Percentiles rank a stretch among this genome's conserved stretches.
phyloP scores from a whole-genome alignment of 139 green algal species.

The Tetraselmis striata region DNA sequence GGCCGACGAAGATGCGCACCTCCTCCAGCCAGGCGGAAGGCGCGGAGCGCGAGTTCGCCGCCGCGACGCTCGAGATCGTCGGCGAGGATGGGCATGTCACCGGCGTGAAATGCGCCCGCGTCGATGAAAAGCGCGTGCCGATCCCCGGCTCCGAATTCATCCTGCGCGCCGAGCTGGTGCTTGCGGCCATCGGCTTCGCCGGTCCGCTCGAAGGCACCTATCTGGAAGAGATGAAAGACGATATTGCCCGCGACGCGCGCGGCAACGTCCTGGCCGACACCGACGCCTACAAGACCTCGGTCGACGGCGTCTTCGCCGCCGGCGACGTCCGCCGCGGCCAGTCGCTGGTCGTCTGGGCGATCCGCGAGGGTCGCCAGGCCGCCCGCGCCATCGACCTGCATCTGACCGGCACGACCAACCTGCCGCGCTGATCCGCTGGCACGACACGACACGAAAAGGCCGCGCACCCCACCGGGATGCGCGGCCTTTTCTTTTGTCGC shows the following conservation, averaged over 20 bases:
- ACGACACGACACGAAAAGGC: no score
- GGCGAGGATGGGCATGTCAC: conserved; percentile 89
- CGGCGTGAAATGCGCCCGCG: conserved; percentile 59
- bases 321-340: conserved; percentile 91
- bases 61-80: conserved; percentile 87
- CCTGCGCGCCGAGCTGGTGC: conserved; percentile 83
- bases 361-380: conserved; percentile 79
- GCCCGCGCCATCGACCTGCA: conserved; percentile 65
- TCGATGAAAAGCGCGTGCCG: conserved; percentile 58
- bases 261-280: conserved; percentile 95
- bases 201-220: conserved; percentile 80
- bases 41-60: conserved; percentile 51
- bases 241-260: conserved; percentile 67
- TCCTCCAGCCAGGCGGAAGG: conserved; percentile 95
- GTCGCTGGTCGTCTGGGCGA: conserved; percentile 90
- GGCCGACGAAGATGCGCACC: conserved; percentile 69
- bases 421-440: no score
- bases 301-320: conserved; percentile 89
- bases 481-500: no score
- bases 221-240: conserved; percentile 55
- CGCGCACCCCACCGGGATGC: no score
- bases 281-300: conserved; percentile 75
- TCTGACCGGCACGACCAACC: conserved; percentile 25
- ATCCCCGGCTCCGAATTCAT: conserved; percentile 55
- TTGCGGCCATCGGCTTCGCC: conserved; percentile 94